Evolutionary conservation across 768 basidiomycete genomes (phyloP).

Genomic region (Lanmaoa rubissima): DNA sequence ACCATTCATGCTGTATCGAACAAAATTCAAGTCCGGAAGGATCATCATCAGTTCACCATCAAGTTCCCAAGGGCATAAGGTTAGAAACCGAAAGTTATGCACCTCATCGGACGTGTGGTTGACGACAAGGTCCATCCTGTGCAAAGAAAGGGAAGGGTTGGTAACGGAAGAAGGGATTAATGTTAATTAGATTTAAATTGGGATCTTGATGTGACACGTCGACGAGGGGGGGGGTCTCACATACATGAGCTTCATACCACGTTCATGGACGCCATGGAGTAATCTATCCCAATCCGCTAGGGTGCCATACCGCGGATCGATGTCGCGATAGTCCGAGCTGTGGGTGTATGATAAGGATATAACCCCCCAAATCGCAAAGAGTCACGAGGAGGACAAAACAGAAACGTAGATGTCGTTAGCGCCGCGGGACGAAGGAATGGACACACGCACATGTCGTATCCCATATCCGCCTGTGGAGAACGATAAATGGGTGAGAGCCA

Average conservation of each 20-base stretch:
- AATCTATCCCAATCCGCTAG: slow-evolving; percentile 58
- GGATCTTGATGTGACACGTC: slow-evolving; percentile 17
- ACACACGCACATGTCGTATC: slow-evolving; percentile 59
- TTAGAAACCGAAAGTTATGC: neutral
- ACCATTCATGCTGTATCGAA: slow-evolving; percentile 63
- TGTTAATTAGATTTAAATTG: neutral
- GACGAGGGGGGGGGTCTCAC: slow-evolving; percentile 17
- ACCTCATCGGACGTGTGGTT: slow-evolving; percentile 74
- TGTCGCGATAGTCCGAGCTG: slow-evolving; percentile 63
- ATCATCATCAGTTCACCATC: slow-evolving; percentile 1
- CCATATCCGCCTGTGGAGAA: slow-evolving; percentile 70
- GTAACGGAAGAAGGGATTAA: neutral
- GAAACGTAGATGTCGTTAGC: neutral
- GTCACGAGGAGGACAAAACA: neutral
- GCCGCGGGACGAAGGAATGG: neutral
- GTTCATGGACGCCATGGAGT: slow-evolving; percentile 50
- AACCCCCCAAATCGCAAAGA: neutral
- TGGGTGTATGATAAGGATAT: slow-evolving; percentile 8
- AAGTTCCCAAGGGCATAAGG: neutral
- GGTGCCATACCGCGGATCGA: slow-evolving; percentile 65
- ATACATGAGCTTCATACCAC: slow-evolving; percentile 71
- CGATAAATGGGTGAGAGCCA: slow-evolving; percentile 66
- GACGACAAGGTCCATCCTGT: slow-evolving; percentile 74
- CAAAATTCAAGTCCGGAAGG: neutral
- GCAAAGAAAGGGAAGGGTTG: neutral